Conservation (phyloP, 805 yeast species). For the Wickerhamiella shivajii region DNA sequence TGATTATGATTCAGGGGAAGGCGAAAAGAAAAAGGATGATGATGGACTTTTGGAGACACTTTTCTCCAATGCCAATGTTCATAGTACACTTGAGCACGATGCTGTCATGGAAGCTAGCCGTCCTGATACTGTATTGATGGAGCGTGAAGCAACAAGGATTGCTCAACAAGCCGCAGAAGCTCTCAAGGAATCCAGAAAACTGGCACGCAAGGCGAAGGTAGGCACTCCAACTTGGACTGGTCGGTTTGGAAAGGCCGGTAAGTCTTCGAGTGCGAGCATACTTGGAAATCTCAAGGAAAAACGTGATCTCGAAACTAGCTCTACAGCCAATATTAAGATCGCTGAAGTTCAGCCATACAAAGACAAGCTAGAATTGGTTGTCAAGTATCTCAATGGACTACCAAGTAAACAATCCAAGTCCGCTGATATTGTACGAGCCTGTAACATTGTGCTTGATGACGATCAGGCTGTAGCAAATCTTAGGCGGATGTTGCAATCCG, state of each 20-base stretch:
- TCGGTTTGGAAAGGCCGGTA: slow-evolving; percentile 70
- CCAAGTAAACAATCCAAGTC: slow-evolving; percentile 34
- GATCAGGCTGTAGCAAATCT: slow-evolving; percentile 45
- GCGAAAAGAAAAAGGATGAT: slow-evolving; percentile 27
- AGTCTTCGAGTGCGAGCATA: slow-evolving; percentile 32
- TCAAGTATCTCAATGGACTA: slow-evolving; percentile 26
- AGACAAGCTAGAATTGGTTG: slow-evolving; percentile 26
- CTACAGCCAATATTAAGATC: slow-evolving; percentile 1
- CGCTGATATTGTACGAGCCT: slow-evolving; percentile 30
- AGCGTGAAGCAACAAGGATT: slow-evolving; percentile 45
- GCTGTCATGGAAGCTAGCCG: slow-evolving; percentile 44
- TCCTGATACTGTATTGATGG: slow-evolving; percentile 41
- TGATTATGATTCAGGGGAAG: slow-evolving; percentile 41
- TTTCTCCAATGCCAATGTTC: slow-evolving; percentile 56
- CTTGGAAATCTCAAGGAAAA: slow-evolving; percentile 34
- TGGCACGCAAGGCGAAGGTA: slow-evolving; percentile 34
- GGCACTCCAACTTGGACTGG: slow-evolving; percentile 98
- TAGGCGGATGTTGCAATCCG: slow-evolving; percentile 51
- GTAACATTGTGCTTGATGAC: slow-evolving; percentile 29
- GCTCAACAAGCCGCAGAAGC: slow-evolving; percentile 47
- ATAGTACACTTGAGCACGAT: slow-evolving; percentile 67
- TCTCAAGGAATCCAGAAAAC: slow-evolving; percentile 43
- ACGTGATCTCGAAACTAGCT: slow-evolving; percentile 25
- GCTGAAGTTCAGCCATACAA: slow-evolving; percentile 14
- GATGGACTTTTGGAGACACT: slow-evolving; percentile 60